phyloP scores from a whole-genome alignment of 1,284 basidiomycete species.

The Phaffia rhodozyma region DNA sequence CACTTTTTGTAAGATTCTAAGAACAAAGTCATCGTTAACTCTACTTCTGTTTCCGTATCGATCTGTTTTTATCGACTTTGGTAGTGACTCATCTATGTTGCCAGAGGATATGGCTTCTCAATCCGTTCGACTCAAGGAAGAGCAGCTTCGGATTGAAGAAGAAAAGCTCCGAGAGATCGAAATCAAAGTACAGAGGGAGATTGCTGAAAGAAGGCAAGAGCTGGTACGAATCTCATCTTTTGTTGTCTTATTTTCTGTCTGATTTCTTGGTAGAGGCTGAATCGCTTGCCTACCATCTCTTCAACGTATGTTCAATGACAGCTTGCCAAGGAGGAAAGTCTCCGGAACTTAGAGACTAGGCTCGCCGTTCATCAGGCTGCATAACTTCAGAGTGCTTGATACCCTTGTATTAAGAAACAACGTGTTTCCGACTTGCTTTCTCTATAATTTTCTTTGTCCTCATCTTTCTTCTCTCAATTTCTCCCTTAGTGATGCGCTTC shows the following conservation, averaged over 20 bases:
- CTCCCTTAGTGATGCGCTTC: too few relatives aligned
- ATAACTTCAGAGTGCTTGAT: too few relatives aligned
- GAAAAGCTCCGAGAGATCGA: conserved; percentile 98
- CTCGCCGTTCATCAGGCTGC: conserved; percentile 17
- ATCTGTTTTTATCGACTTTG: neutral
- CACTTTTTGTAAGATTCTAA: neutral
- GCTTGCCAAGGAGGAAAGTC: conserved; percentile 71
- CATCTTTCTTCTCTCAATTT: too few relatives aligned
- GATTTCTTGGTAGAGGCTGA: neutral
- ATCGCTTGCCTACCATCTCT: neutral
- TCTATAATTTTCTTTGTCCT: too few relatives aligned
- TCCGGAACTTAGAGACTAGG: conserved; percentile 36
- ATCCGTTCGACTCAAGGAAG: conserved; percentile 93
- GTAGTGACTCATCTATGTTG: conserved; percentile 65
- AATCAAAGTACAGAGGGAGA: conserved; percentile 94
- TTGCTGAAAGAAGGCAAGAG: conserved; percentile 97
- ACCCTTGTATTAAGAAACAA: too few relatives aligned
- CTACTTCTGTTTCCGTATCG: conserved; percentile 20
- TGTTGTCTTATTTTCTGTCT: neutral
- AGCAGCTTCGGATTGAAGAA: conserved; percentile 93
- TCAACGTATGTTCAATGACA: neutral
- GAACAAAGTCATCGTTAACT: neutral
- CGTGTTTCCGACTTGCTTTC: too few relatives aligned
- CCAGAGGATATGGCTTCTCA: conserved; percentile 96
- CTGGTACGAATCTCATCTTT: conserved; percentile 34